Conservation (phyloP, 2,329 filamentous ascomycete genomes). For the Aspergillus aculeatinus region DNA sequence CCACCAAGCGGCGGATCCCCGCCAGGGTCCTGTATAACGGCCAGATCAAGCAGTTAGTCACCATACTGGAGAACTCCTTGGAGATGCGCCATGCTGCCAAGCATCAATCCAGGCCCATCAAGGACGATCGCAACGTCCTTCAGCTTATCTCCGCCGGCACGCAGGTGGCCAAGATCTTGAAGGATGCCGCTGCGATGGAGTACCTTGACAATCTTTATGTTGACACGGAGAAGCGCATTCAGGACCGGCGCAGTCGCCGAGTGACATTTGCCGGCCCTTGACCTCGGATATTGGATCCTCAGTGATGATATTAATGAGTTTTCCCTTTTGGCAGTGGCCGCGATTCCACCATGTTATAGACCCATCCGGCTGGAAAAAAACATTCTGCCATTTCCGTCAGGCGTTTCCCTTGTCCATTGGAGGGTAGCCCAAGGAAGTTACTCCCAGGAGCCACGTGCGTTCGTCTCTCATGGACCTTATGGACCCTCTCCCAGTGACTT, state of each 20-base stretch:
- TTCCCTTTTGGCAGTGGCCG: constrained; percentile 11
- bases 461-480: not conserved
- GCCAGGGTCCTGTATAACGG: constrained; percentile 82
- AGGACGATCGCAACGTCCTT: constrained; percentile 84
- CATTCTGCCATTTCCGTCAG: constrained; percentile 1
- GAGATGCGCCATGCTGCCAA: constrained; percentile 85
- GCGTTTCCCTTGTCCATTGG: not conserved
- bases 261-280: constrained; percentile 37
- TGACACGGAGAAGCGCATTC: constrained; percentile 75
- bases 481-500: not conserved
- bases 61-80: constrained; percentile 81
- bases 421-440: constrained; percentile 4
- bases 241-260: constrained; percentile 56
- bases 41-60: constrained; percentile 89
- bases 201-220: constrained; percentile 79
- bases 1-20: constrained; percentile 81
- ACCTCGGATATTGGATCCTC: constrained; percentile 12
- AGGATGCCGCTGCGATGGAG: constrained; percentile 80
- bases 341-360: not conserved
- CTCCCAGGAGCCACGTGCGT: not conserved
- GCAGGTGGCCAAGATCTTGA: constrained; percentile 83
- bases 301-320: constrained; percentile 13
- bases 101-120: constrained; percentile 77
- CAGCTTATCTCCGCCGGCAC: constrained; percentile 84
- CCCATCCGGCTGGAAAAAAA: not conserved